Evolutionary conservation across 306 rosid species (phyloP), one percentile per base, ranked within the genome.

Genomic region (Sechiopsis laciniata): DNA sequence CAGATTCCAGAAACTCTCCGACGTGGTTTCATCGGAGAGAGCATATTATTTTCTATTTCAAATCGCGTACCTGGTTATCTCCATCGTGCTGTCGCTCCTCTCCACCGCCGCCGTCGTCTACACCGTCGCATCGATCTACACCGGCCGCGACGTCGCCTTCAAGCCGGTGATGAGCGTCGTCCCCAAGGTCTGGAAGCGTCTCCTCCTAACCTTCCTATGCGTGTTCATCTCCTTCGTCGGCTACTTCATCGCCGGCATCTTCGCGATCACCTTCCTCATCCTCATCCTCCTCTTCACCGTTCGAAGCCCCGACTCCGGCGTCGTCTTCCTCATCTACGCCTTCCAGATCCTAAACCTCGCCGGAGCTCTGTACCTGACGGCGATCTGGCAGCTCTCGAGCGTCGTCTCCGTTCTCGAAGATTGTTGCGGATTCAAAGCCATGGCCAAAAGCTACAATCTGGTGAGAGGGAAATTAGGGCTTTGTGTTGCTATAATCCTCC

Each of bases 351-450:
- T 83, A 0, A 87, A 79, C 59, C 5, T 81, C 5, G 74, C 45
- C 2, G 98, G 98, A 13, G n/a, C 78, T 10, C 63, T 86, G 10
- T 93, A 85, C 77, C 24, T 93, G 15, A 50, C 86, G 7, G 32
- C 86, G 16, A 45, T 87, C 17, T 93, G 98, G 98, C 96, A 87
- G 15, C 20, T 93, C 17, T 88, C 98, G 0, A 83, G 81, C 55
- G 98, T 88, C n/a, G 87, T 93, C 5, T 78, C 89, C 0, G 93
- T 93, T 59, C 74, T 93, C 10, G 98, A 93, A 64, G 93, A 93
- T 20, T 65, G 74, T 0, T 81, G 57, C 8, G 98, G 98, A 21
- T 3, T 90, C 11, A 8, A n/a, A 45, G 98, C 98, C 19, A 84
- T 93, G 98, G 29, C 7, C 65, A 93, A 88, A 74, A 86, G 96